phyloP scores from a whole-genome alignment of 2,329 filamentous ascomycete genomes.

The Phyllosticta paracitricarpa region DNA sequence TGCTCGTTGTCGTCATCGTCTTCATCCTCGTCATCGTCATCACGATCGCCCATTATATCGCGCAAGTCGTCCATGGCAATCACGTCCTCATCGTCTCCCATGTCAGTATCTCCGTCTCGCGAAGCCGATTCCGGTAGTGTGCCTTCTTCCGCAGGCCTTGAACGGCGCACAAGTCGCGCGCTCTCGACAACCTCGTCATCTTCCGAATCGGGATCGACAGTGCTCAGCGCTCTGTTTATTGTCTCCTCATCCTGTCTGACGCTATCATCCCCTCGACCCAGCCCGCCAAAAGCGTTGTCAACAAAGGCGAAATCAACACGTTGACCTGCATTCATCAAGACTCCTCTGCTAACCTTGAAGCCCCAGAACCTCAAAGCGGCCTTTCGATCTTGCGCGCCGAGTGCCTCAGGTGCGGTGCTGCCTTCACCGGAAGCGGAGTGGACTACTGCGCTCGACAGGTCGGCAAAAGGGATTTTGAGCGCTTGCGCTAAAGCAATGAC shows the following conservation, averaged over 20 bases:
- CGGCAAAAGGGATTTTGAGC: slow-evolving; percentile 42
- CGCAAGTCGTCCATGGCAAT: slow-evolving; percentile 13
- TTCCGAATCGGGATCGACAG: slow-evolving; percentile 38
- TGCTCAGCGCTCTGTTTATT: slow-evolving; percentile 31
- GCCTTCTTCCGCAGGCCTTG: neutral
- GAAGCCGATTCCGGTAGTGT: neutral
- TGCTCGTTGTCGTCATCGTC: slow-evolving; percentile 17
- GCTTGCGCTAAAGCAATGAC: slow-evolving; percentile 47
- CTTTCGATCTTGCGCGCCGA: slow-evolving; percentile 33
- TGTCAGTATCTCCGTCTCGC: slow-evolving; percentile 12
- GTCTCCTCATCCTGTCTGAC: slow-evolving; percentile 33
- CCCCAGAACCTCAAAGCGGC: slow-evolving; percentile 47
- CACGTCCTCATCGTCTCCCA: slow-evolving; percentile 13
- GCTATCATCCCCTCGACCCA: slow-evolving; percentile 34
- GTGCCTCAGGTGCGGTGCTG: slow-evolving; percentile 11
- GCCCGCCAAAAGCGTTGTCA: slow-evolving; percentile 52
- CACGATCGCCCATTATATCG: slow-evolving; percentile 15
- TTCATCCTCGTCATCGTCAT: slow-evolving; percentile 27
- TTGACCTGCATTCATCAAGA: slow-evolving; percentile 48
- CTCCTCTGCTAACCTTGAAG: slow-evolving; percentile 47
- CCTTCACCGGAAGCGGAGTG: slow-evolving; percentile 13
- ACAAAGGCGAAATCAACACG: slow-evolving; percentile 48
- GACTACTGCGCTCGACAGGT: slow-evolving; percentile 34
- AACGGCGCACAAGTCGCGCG: neutral
- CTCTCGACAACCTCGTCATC: slow-evolving; percentile 31